Conservation (phyloP, 148 eudicot species). For the Mesembryanthemum crystallinum region DNA sequence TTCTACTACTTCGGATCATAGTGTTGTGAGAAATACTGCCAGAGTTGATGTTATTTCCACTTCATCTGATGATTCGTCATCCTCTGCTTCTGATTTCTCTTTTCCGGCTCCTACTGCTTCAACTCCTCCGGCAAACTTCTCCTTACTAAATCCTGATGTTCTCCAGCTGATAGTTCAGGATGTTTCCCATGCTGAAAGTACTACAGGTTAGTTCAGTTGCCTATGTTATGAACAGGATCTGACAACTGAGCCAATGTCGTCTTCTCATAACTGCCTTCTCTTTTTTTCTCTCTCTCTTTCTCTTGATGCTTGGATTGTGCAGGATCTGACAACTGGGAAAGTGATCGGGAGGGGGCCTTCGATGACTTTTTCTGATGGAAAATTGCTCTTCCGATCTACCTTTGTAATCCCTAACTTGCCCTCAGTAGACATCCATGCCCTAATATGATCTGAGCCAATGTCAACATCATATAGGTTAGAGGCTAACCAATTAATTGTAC, state of each 20-base stretch:
- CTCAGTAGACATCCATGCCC: conserved; percentile 31
- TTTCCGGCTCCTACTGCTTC: conserved; percentile 61
- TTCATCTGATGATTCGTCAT: conserved; percentile 79
- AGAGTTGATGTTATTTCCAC: conserved; percentile 52
- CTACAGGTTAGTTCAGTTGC: conserved; percentile 67
- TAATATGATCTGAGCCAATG: conserved; percentile 16
- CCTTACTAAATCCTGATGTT: conserved; percentile 57
- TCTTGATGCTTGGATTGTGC: conserved; percentile 81
- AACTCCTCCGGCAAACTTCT: conserved; percentile 56
- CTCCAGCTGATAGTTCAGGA: conserved; percentile 82
- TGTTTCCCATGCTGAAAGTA: conserved; percentile 61
- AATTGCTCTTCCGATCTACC: conserved; percentile 44
- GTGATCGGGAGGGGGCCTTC: conserved; percentile 96
- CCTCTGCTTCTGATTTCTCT: conserved; percentile 72
- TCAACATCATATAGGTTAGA: conserved; percentile 15
- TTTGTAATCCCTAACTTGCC: conserved; percentile 30
- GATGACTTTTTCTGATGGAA: conserved; percentile 93
- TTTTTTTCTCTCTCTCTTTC: conserved; percentile 35
- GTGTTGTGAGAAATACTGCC: conserved; percentile 43
- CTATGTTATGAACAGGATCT: no score
- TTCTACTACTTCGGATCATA: conserved; percentile 56
- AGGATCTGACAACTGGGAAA: conserved; percentile 87
- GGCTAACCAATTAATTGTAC: conserved; percentile 16
- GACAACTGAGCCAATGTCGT: no score
- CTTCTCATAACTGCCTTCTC: conserved; percentile 40